Percentiles rank a stretch among this genome's conserved stretches.
phyloP scores from a whole-genome alignment of 2,329 filamentous ascomycete species.

The Aspergillus sp. region DNA sequence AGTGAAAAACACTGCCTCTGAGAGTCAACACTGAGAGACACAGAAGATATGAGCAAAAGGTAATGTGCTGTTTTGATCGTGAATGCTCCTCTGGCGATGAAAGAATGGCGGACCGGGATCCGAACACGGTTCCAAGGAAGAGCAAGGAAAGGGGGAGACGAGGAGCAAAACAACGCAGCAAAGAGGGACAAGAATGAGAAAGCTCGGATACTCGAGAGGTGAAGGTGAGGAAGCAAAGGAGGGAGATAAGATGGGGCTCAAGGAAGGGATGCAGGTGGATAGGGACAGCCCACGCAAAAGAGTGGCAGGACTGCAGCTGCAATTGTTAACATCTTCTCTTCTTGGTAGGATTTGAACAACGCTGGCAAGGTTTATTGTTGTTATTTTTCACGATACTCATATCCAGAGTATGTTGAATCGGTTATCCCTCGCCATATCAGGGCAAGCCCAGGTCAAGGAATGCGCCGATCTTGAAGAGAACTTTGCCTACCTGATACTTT shows the following conservation, averaged over 20 bases:
- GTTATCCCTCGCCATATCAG: constrained; percentile 3
- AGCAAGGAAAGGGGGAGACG: constrained; percentile 7
- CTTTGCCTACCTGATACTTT: neutral
- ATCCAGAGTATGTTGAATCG: neutral
- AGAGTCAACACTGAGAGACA: neutral
- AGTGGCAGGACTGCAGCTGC: constrained; percentile 2
- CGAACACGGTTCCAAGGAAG: neutral
- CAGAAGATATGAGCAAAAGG: neutral
- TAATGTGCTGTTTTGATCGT: neutral
- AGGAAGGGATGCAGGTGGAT: constrained; percentile 13
- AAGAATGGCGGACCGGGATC: neutral
- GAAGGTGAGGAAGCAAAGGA: constrained; percentile 8
- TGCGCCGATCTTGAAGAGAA: constrained; percentile 1
- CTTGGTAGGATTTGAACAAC: neutral
- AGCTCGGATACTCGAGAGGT: neutral
- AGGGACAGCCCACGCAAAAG: neutral
- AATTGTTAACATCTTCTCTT: neutral
- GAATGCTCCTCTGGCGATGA: neutral
- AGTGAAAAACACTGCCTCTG: neutral
- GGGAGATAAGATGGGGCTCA: constrained; percentile 8
- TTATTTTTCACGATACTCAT: neutral
- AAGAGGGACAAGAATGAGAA: constrained; percentile 16
- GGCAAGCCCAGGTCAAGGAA: constrained; percentile 10
- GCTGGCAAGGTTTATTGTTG: neutral
- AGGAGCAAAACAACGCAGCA: constrained; percentile 3